Conservation (phyloP, 768 basidiomycete species). For the Boletus eberwhitei region DNA sequence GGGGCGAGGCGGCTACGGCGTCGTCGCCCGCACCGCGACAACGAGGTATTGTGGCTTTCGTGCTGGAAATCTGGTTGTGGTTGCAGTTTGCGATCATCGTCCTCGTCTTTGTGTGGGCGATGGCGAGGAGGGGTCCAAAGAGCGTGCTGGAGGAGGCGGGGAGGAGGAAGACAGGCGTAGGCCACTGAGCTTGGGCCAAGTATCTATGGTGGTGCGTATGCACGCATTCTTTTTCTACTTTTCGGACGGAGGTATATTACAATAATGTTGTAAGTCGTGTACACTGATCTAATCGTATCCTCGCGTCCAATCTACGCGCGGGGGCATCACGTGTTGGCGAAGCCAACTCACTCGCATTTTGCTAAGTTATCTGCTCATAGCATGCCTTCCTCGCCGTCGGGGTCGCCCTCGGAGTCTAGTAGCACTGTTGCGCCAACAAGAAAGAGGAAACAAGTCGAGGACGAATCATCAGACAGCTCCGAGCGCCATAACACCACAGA, state of each 20-base stretch:
- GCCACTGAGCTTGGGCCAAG: not conserved
- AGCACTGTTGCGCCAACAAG: conserved; percentile 26
- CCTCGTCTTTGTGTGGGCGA: conserved; percentile 73
- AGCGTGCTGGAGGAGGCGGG: conserved; percentile 53
- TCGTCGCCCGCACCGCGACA: conserved; percentile 22
- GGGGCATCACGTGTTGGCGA: conserved; percentile 7
- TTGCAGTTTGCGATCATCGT: conserved; percentile 75
- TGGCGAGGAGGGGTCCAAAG: conserved; percentile 76
- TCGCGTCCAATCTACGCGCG: not conserved
- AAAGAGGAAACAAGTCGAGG: conserved; percentile 25
- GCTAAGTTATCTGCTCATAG: not conserved
- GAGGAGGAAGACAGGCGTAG: conserved; percentile 22
- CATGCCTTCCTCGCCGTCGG: conserved; percentile 24
- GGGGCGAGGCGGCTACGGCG: conserved; percentile 6
- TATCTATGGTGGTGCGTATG: conserved; percentile 4
- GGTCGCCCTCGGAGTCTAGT: conserved; percentile 31
- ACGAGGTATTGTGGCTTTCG: conserved; percentile 38
- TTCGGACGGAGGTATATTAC: conserved; percentile 15
- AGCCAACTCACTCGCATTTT: not conserved
- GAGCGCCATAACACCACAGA: conserved; percentile 29
- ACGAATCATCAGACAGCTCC: conserved; percentile 12
- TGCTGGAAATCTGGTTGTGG: conserved; percentile 83
- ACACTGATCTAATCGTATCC: conserved; percentile 14
- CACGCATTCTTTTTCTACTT: not conserved
- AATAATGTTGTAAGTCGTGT: conserved; percentile 20